Percentiles rank a stretch among this genome's conserved stretches.
Conservation (phyloP, 163 green algal genomes). For the Scenedesmus sp. region DNA sequence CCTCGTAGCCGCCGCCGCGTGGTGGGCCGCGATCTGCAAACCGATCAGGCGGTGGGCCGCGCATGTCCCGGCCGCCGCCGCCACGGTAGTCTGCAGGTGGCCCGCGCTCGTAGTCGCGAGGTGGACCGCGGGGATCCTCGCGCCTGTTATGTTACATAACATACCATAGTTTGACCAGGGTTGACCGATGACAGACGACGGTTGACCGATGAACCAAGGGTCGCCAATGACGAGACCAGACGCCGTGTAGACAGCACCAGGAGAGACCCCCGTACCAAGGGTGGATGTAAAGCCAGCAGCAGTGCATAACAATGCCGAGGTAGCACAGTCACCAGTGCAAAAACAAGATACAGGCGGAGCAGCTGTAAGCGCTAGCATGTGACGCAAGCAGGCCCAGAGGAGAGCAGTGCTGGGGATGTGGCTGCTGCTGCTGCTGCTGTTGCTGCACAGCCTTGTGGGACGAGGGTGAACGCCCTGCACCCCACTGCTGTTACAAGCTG, state of each 20-base stretch:
- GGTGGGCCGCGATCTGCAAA: neutral
- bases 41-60: neutral
- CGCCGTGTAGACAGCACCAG: neutral
- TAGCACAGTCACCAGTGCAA: neutral
- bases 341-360: conserved; percentile 2
- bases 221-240: neutral
- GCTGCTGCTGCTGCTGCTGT: neutral
- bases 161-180: neutral
- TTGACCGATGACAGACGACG: neutral
- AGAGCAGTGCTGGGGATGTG: neutral
- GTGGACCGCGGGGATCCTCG: conserved; percentile 1
- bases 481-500: conserved; percentile 22
- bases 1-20: neutral
- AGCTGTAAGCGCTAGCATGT: conserved; percentile 15
- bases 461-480: neutral
- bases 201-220: neutral
- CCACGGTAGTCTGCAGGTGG: conserved; percentile 16
- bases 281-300: neutral
- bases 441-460: conserved; percentile 33
- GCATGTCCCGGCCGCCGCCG: conserved; percentile 15
- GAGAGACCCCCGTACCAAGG: conserved; percentile 31
- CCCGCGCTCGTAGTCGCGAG: conserved; percentile 10
- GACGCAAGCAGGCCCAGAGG: neutral
- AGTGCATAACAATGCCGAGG: conserved; percentile 3
- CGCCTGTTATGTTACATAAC: conserved; percentile 12